Evolutionary conservation across 768 basidiomycete genomes (phyloP).

Genomic region (Trametes gibbosa): DNA sequence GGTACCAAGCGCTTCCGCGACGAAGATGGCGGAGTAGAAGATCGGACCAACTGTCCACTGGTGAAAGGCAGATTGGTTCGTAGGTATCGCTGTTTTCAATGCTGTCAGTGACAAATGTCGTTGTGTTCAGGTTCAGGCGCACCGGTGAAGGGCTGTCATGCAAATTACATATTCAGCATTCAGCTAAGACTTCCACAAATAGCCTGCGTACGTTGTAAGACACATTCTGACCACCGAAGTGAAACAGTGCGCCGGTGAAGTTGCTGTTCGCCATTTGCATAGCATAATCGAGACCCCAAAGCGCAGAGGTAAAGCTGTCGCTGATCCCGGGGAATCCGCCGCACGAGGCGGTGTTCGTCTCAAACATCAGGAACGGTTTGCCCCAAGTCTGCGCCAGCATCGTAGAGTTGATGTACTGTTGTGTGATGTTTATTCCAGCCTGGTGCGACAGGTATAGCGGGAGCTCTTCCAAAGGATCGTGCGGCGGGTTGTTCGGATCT

Average conservation of each 20-base stretch:
- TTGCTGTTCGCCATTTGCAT: constrained; percentile 48
- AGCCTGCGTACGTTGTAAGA: constrained; percentile 48
- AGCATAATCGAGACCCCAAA: constrained; percentile 52
- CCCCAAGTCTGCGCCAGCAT: constrained; percentile 31
- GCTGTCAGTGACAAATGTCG: not conserved
- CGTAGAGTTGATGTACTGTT: constrained; percentile 38
- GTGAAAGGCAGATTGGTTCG: constrained; percentile 35
- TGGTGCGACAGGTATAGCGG: constrained; percentile 45
- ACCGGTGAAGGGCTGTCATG: constrained; percentile 45
- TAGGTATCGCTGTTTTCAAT: constrained; percentile 36
- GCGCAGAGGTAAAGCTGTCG: constrained; percentile 47
- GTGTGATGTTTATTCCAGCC: constrained; percentile 34
- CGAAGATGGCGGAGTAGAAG: constrained; percentile 45
- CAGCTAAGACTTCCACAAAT: not conserved
- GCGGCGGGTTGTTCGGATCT: constrained; percentile 22
- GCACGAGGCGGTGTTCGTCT: constrained; percentile 53
- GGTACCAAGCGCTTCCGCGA: constrained; percentile 47
- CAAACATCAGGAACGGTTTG: constrained; percentile 47
- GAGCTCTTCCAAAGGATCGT: constrained; percentile 39
- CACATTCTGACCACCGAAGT: constrained; percentile 46
- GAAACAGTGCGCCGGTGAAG: constrained; percentile 46
- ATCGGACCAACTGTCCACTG: constrained; percentile 47
- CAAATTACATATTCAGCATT: not conserved
- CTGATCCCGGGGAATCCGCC: constrained; percentile 53
- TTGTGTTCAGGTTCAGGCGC: not conserved